phyloP scores from a whole-genome alignment of 345 rosid genomes.

The Gossypium rotundifolium region DNA sequence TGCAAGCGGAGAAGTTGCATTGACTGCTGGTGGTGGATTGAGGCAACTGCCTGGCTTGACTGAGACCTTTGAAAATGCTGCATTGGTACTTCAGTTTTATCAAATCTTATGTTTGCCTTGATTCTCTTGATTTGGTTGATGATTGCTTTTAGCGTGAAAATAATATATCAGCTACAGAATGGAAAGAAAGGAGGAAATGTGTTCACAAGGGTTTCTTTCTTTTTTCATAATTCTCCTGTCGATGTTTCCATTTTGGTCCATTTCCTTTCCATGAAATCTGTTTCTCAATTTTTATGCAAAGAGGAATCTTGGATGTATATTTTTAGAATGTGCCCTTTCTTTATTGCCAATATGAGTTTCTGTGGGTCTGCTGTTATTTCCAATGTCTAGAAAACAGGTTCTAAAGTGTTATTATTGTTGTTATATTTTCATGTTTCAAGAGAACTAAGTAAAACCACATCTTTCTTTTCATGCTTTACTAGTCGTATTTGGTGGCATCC shows the following conservation, averaged over 20 bases:
- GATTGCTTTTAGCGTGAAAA: background rate
- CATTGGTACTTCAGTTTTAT: slow-evolving; percentile 47
- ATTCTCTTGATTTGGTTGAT: background rate
- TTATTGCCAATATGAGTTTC: background rate
- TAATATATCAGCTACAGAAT: background rate
- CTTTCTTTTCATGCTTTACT: background rate
- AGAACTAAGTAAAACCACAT: background rate
- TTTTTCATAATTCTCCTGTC: background rate
- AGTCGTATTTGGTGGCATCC: background rate
- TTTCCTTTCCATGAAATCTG: background rate
- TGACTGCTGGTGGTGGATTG: slow-evolving; percentile 89
- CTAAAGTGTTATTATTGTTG: background rate
- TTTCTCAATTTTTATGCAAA: background rate
- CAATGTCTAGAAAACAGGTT: background rate
- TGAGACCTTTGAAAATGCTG: slow-evolving; percentile 77
- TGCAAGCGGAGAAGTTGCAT: slow-evolving; percentile 73
- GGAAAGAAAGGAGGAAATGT: background rate
- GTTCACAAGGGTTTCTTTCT: background rate
- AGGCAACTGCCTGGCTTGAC: slow-evolving; percentile 74
- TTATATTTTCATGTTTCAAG: background rate
- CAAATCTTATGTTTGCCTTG: background rate
- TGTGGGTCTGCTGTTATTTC: background rate
- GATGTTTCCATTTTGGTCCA: background rate
- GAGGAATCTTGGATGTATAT: background rate
- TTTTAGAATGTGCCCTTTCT: background rate